A percentile compares a stretch with the other conserved stretches of the same genome.
Conservation (phyloP, 2,329 filamentous ascomycete genomes). For the Fusarium sp. region DNA sequence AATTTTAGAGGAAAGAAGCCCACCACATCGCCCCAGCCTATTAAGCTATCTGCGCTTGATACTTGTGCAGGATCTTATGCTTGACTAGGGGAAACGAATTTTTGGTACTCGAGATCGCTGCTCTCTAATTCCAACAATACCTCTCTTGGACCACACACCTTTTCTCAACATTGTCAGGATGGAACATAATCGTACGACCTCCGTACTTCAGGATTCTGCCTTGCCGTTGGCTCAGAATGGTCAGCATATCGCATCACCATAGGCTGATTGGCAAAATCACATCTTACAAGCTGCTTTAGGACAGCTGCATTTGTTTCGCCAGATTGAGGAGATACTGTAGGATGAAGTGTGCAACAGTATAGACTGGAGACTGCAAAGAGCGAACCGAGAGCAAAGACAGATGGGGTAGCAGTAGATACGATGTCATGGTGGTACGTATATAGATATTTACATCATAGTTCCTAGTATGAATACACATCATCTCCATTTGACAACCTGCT, state of each 20-base stretch:
- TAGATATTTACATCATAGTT: neutral
- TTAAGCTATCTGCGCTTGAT: neutral
- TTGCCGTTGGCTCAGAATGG: neutral
- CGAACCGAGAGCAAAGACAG: neutral
- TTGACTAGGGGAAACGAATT: neutral
- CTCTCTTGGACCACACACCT: neutral
- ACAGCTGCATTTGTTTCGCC: neutral
- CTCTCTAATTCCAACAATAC: neutral
- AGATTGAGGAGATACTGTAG: neutral
- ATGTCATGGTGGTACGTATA: neutral
- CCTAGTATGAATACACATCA: neutral
- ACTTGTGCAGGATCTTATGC: neutral
- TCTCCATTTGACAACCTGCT: neutral
- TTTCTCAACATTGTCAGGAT: neutral
- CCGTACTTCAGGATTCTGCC: neutral
- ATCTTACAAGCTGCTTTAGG: neutral
- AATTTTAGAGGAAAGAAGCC: neutral
- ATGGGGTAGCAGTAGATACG: neutral
- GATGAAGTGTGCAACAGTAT: neutral
- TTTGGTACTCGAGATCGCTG: neutral
- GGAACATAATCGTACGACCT: neutral
- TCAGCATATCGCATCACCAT: neutral
- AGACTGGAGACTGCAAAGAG: neutral
- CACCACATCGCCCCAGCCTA: neutral
- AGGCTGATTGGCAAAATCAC: neutral